Conservation (phyloP, 345 rosid species). For the Microthlaspi erraticum region DNA sequence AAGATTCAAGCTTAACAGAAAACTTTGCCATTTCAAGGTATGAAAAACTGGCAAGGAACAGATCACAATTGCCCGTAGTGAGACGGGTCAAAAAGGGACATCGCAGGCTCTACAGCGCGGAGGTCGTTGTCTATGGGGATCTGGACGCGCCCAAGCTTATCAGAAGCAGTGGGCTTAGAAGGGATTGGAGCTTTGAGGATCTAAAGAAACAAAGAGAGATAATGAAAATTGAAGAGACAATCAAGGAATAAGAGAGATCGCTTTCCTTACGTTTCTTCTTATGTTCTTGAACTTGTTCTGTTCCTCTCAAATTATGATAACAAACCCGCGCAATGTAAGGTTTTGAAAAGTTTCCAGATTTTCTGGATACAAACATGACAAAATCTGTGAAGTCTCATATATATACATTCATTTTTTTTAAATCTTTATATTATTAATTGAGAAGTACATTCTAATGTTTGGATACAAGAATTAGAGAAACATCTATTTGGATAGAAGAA, state of each 20-base stretch:
- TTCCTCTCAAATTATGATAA: conserved; percentile 10
- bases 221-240: conserved; percentile 36
- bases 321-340: conserved; percentile 17
- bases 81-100: conserved; percentile 49
- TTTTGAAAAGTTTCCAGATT: background rate
- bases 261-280: conserved; percentile 20
- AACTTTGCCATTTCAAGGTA: conserved; percentile 37
- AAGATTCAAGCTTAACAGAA: conserved; percentile 56
- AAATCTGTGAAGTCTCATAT: conserved; percentile 17
- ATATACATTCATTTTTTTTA: conserved; percentile 21
- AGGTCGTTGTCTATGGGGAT: conserved; percentile 31
- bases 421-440: too few relatives aligned
- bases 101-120: conserved; percentile 50
- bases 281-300: conserved; percentile 13
- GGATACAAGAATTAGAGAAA: too few relatives aligned
- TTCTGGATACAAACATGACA: conserved; percentile 13
- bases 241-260: conserved; percentile 34
- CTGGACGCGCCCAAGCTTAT: conserved; percentile 63
- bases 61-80: conserved; percentile 22
- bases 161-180: conserved; percentile 84
- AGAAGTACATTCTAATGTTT: too few relatives aligned
- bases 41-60: conserved; percentile 38
- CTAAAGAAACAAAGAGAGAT: conserved; percentile 48
- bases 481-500: too few relatives aligned
- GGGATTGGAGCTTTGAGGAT: conserved; percentile 98